Conservation (phyloP, 1,139 yeast genomes). For the Saccharomycopsis hybrid region DNA sequence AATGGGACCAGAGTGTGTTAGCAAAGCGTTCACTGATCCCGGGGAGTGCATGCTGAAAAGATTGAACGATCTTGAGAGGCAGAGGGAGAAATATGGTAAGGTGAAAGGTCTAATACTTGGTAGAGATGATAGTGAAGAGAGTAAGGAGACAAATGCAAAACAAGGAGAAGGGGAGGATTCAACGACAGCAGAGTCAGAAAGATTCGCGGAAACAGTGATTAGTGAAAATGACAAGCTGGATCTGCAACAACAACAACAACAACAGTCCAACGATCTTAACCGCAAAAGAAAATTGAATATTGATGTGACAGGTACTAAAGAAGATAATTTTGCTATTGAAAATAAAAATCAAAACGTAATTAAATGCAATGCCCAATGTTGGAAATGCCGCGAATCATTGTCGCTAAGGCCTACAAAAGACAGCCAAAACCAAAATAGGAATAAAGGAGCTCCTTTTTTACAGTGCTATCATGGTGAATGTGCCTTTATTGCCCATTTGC, state of each 20-base stretch:
- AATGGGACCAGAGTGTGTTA: conserved; percentile 19
- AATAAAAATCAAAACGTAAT: no score
- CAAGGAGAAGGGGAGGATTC: no score
- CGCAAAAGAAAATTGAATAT: no score
- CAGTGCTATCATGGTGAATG: conserved; percentile 35
- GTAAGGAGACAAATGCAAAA: neutral
- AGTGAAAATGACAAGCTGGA: neutral
- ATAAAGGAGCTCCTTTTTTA: neutral
- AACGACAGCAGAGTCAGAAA: neutral
- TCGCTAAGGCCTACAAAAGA: no score
- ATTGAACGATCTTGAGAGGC: neutral
- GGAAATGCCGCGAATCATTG: no score
- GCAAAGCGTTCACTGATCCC: conserved; percentile 22
- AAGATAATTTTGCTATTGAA: no score
- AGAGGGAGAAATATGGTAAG: neutral
- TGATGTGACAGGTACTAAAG: no score
- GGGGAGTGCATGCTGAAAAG: conserved; percentile 1
- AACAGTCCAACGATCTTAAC: neutral
- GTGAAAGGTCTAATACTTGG: neutral
- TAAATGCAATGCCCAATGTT: no score
- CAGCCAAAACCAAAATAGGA: no score
- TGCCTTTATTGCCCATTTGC: conserved; percentile 35
- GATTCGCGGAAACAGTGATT: neutral
- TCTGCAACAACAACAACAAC: neutral
- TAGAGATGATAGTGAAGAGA: neutral